Evolutionary conservation across 192 early-diverging fungal genomes (phyloP).

Genomic region (Coemansia sp.): DNA sequence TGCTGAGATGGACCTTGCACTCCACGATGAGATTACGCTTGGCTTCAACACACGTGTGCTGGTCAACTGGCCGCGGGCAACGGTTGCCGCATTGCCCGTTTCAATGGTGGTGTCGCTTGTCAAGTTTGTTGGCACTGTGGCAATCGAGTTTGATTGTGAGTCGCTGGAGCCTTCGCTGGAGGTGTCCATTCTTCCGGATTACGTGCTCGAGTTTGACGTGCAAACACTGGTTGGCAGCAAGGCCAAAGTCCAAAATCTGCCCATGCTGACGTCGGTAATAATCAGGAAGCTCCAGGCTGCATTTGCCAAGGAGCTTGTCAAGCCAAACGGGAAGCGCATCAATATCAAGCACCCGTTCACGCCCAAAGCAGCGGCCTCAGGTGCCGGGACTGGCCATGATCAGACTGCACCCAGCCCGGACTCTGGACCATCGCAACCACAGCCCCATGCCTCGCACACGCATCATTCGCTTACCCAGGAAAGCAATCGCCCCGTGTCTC

Average conservation of each 20-base stretch:
- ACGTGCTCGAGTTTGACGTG: conserved; percentile 83
- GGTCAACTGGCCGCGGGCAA: conserved; percentile 92
- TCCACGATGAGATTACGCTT: conserved; percentile 90
- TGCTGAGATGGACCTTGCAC: conserved; percentile 70
- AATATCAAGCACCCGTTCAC: conserved; percentile 51
- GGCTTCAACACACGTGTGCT: conserved; percentile 89
- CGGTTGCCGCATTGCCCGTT: conserved; percentile 89
- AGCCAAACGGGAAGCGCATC: conserved; percentile 47
- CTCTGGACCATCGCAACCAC: background rate
- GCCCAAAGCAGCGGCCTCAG: conserved; percentile 18
- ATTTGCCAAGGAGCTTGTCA: conserved; percentile 46
- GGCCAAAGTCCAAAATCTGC: conserved; percentile 96
- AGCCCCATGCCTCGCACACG: background rate
- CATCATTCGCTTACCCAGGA: background rate
- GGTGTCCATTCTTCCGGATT: conserved; percentile 59
- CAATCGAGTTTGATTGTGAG: conserved; percentile 42
- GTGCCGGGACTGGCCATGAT: background rate
- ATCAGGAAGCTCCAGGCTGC: conserved; percentile 62
- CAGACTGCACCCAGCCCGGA: background rate
- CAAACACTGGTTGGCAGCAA: conserved; percentile 90
- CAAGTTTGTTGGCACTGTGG: conserved; percentile 87
- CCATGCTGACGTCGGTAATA: conserved; percentile 88
- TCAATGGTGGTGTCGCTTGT: conserved; percentile 81
- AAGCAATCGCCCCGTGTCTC: conserved; percentile 13
- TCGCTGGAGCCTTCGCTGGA: conserved; percentile 27